phyloP scores from a whole-genome alignment of 352 stramenopile genomes.

The Stramenopiles sp. region DNA sequence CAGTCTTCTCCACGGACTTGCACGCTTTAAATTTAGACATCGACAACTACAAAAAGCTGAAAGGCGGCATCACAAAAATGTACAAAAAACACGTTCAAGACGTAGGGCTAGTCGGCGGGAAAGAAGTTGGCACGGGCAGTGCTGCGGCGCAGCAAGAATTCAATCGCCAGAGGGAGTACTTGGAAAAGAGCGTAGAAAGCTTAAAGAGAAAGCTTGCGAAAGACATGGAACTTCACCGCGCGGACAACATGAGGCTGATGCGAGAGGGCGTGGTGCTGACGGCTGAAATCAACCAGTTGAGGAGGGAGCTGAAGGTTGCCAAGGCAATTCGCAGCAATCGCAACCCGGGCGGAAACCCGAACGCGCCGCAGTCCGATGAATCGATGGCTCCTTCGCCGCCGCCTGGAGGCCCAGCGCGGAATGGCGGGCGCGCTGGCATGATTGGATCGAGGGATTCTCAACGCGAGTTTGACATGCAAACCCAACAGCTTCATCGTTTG shows the following conservation, averaged over 20 bases:
- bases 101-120: conserved; percentile 13
- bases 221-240: conserved; percentile 34
- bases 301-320: conserved; percentile 38
- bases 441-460: neutral
- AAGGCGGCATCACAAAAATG: conserved; percentile 40
- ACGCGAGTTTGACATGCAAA: neutral
- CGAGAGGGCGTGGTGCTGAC: conserved; percentile 68
- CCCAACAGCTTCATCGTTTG: neutral
- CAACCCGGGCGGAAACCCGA: neutral
- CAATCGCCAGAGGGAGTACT: conserved; percentile 63
- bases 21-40: conserved; percentile 47
- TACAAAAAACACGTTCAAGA: conserved; percentile 30
- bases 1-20: conserved; percentile 60
- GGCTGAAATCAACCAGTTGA: conserved; percentile 72
- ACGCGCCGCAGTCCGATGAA: neutral
- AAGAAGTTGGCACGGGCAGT: conserved; percentile 5
- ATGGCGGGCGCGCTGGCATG: conserved; percentile 4
- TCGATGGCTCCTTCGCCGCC: neutral
- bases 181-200: conserved; percentile 67
- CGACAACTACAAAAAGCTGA: conserved; percentile 48
- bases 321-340: conserved; percentile 34
- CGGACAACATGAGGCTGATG: conserved; percentile 30
- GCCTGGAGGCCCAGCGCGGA: conserved; percentile 18
- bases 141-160: conserved; percentile 42
- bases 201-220: conserved; percentile 60